A percentile compares a stretch with the other conserved stretches of the same genome.
These are phyloP conservation scores for Garcia nutans DNA, from an alignment of 345 rosid species.

Conservation along the genomic window DNA sequence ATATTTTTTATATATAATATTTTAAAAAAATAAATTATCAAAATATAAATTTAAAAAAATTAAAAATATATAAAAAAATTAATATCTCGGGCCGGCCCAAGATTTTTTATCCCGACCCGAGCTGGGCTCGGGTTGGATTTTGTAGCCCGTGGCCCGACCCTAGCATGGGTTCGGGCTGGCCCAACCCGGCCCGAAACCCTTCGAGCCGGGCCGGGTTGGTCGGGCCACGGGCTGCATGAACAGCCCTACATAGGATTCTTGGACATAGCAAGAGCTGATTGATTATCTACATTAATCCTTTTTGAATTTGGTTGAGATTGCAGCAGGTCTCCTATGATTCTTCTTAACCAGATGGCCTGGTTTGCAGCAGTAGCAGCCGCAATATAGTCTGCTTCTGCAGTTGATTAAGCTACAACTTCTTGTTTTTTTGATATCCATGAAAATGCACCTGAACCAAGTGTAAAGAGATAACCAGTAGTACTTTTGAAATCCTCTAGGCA, in stretches of 20 bases:
- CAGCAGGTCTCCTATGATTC: not conserved
- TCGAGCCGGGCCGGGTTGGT: too few relatives aligned
- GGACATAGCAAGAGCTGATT: not conserved
- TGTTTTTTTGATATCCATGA: slow-evolving; percentile 7
- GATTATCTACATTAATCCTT: not conserved
- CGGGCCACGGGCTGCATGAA: too few relatives aligned
- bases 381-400: not conserved
- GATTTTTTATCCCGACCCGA: too few relatives aligned
- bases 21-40: too few relatives aligned
- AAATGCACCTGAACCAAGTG: not conserved
- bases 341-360: not conserved
- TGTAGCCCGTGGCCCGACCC: too few relatives aligned
- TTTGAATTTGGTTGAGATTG: not conserved
- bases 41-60: too few relatives aligned
- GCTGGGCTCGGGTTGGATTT: too few relatives aligned
- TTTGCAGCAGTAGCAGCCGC: not conserved
- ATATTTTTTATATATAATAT: too few relatives aligned
- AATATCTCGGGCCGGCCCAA: too few relatives aligned
- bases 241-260: not conserved
- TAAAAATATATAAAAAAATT: too few relatives aligned
- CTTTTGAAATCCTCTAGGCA: not conserved
- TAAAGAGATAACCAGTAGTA: not conserved
- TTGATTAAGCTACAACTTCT: not conserved
- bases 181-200: too few relatives aligned
- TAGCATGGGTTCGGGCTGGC: too few relatives aligned